Percentiles rank a stretch among this genome's conserved stretches.
phyloP scores from a whole-genome alignment of 192 early-diverging fungal species.

The Mortierella antarctica region DNA sequence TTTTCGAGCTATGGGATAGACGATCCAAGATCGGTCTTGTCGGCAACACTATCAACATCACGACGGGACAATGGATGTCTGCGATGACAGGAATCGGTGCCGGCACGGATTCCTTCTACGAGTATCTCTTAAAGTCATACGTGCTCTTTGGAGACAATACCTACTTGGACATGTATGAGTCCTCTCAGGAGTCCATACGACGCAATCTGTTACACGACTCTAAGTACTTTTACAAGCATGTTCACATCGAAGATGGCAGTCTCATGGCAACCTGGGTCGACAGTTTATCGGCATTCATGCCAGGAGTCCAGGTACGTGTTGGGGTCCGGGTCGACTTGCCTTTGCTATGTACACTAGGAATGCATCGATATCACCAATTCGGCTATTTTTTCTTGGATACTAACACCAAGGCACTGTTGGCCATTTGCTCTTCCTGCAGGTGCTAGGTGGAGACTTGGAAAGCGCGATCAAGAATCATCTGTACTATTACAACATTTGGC shows the following conservation, averaged over 20 bases:
- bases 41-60: constrained; percentile 85
- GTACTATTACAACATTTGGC: constrained; percentile 90
- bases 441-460: constrained; percentile 86
- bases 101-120: constrained; percentile 92
- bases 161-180: constrained; percentile 81
- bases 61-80: constrained; percentile 76
- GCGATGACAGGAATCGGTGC: constrained; percentile 83
- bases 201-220: constrained; percentile 71
- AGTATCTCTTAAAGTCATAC: constrained; percentile 92
- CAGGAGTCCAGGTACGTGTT: constrained; percentile 83
- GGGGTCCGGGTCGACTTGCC: neutral
- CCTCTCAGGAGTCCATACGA: constrained; percentile 76
- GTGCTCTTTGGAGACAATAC: constrained; percentile 86
- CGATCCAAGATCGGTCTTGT: constrained; percentile 81
- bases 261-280: constrained; percentile 85
- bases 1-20: constrained; percentile 81
- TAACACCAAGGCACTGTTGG: neutral
- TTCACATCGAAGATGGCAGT: constrained; percentile 79
- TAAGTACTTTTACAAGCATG: constrained; percentile 88
- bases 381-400: neutral
- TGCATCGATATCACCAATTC: neutral
- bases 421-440: constrained; percentile 50
- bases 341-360: neutral
- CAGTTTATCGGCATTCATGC: constrained; percentile 90
- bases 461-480: constrained; percentile 86